These are phyloP conservation scores for Epichloe bromicola DNA, from an alignment of 2,329 filamentous ascomycete species.

Conservation along the genomic window DNA sequence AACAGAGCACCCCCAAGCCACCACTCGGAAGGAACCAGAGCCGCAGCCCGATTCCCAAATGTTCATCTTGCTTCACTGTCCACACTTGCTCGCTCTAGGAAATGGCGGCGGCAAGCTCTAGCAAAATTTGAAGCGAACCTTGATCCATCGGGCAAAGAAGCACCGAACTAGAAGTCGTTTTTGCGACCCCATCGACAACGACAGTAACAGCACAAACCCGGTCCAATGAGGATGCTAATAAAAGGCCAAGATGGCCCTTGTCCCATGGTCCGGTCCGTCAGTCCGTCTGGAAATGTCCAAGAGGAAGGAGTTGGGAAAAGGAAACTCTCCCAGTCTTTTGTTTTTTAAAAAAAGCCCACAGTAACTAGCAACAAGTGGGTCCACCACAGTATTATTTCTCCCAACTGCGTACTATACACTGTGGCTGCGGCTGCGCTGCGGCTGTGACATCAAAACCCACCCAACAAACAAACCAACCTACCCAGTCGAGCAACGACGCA, in stretches of 20 bases:
- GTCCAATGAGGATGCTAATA: neutral
- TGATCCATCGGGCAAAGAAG: neutral
- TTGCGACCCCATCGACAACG: too few species aligned
- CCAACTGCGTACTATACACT: neutral
- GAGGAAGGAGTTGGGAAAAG: neutral
- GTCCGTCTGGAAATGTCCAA: too few species aligned
- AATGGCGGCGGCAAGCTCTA: slow-evolving; percentile 49
- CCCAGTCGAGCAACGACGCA: too few species aligned
- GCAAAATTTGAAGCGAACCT: slow-evolving; percentile 45
- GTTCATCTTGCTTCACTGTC: slow-evolving; percentile 55
- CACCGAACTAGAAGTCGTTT: too few species aligned
- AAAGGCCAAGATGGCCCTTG: neutral
- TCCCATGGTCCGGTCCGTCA: neutral
- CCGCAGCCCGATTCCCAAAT: slow-evolving; percentile 9
- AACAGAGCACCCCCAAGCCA: slow-evolving; percentile 15
- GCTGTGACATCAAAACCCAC: neutral
- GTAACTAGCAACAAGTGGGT: neutral
- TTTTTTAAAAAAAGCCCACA: neutral
- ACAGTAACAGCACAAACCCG: neutral
- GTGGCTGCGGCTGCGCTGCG: neutral
- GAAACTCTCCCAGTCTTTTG: neutral
- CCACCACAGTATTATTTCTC: neutral
- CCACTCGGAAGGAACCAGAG: slow-evolving; percentile 13
- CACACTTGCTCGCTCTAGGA: slow-evolving; percentile 50
- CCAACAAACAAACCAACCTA: too few species aligned